A percentile compares a stretch with the other conserved stretches of the same genome.
These are phyloP conservation scores for Bryum argenteum DNA, from an alignment of 225 moss, liverwort and hornwort genomes.

Conservation along the genomic window DNA sequence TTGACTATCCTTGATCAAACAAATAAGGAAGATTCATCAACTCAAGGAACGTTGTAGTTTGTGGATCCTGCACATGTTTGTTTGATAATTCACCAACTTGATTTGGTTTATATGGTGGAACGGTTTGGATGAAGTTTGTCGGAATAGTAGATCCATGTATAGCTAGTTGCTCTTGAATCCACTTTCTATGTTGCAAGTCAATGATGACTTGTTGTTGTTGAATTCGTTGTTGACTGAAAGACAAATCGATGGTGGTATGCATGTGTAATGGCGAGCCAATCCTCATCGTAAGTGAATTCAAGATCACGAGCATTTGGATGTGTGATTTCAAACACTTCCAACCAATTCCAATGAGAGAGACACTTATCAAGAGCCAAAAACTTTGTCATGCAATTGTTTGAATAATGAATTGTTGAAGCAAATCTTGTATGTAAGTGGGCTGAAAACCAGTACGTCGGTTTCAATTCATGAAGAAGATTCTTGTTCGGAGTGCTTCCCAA, in stretches of 20 bases:
- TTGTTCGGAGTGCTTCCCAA: no score
- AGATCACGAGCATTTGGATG: no score
- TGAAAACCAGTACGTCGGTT: no score
- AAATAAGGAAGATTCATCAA: background rate
- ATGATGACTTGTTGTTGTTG: background rate
- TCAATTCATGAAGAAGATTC: no score
- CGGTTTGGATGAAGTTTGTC: background rate
- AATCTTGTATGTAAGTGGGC: no score
- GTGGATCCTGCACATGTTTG: background rate
- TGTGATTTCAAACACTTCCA: no score
- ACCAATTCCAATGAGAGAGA: no score
- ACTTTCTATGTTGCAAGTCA: background rate
- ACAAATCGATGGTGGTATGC: background rate
- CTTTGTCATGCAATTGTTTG: no score
- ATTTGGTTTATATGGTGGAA: background rate
- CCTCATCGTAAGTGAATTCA: no score
- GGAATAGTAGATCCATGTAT: background rate
- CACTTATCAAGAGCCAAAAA: no score
- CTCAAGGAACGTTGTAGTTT: conserved; percentile 1
- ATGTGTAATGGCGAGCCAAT: background rate
- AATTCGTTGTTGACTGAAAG: background rate
- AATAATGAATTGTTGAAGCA: no score
- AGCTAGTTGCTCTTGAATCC: background rate
- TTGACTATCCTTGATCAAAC: background rate
- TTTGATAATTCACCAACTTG: background rate